These are phyloP conservation scores for Kwoniella sp. DNA, from an alignment of 768 basidiomycete genomes.

Conservation along the genomic window DNA sequence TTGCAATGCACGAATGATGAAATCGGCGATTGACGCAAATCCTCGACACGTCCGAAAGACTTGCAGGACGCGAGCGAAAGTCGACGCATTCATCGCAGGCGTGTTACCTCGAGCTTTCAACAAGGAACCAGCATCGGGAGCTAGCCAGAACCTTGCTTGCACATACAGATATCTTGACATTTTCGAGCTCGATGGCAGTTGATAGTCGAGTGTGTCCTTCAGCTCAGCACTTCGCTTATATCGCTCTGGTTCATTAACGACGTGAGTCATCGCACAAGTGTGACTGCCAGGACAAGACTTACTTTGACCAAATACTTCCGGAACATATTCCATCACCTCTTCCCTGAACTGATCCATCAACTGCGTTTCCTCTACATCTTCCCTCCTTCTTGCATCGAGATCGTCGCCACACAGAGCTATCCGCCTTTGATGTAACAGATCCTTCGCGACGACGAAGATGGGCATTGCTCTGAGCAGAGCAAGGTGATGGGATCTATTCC, in stretches of 20 bases:
- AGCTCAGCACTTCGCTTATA: constrained; percentile 32
- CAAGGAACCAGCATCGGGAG: constrained; percentile 30
- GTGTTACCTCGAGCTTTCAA: constrained; percentile 19
- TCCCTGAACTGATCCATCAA: constrained; percentile 32
- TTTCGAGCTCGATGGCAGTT: constrained; percentile 24
- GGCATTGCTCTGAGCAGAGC: constrained; percentile 40
- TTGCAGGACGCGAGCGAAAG: constrained; percentile 39
- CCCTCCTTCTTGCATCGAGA: constrained; percentile 7
- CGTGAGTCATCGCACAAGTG: too few relatives aligned
- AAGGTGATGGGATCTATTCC: constrained; percentile 39
- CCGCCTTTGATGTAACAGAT: constrained; percentile 40
- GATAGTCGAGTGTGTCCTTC: constrained; percentile 32
- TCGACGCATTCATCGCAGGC: constrained; percentile 41
- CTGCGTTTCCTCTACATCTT: constrained; percentile 34
- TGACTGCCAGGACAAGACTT: too few relatives aligned
- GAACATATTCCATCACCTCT: constrained; percentile 44
- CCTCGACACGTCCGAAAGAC: constrained; percentile 35
- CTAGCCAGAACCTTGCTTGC: constrained; percentile 43
- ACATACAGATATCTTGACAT: constrained; percentile 40
- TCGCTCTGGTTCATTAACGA: constrained; percentile 23
- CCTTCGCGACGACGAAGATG: constrained; percentile 45
- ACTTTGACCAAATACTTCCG: constrained; percentile 46
- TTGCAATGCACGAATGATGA: constrained; percentile 33
- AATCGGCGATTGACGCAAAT: constrained; percentile 41
- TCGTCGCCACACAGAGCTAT: constrained; percentile 47